These are phyloP conservation scores for Epichloe glyceriae DNA, from an alignment of 2,329 filamentous ascomycete genomes.

Conservation along the genomic window DNA sequence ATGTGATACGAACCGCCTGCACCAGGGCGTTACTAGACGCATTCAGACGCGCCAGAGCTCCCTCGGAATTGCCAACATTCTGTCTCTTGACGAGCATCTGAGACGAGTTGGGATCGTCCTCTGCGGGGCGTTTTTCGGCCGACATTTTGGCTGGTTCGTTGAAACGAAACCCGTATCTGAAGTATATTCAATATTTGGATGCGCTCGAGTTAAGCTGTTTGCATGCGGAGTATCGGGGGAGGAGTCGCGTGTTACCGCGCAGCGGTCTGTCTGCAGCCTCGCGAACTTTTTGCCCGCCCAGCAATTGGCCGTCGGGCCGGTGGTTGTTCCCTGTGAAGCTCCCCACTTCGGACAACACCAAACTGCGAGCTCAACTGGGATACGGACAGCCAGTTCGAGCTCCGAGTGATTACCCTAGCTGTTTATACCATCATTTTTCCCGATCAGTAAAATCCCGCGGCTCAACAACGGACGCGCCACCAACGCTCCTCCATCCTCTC, in stretches of 20 bases:
- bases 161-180: background rate
- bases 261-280: no score
- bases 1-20: conserved; percentile 31
- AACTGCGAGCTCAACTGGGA: background rate
- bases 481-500: background rate
- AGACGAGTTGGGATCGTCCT: conserved; percentile 63
- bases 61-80: conserved; percentile 44
- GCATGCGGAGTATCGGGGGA: background rate
- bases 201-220: background rate
- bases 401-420: background rate
- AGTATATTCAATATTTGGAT: background rate
- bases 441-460: background rate
- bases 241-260: background rate
- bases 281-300: no score
- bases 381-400: background rate
- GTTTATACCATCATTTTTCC: no score
- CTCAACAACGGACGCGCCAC: background rate
- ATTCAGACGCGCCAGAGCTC: conserved; percentile 37
- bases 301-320: conserved; percentile 22
- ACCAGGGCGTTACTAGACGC: conserved; percentile 35
- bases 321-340: conserved; percentile 16
- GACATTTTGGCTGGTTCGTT: conserved; percentile 49
- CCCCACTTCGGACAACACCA: background rate
- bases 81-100: conserved; percentile 85
- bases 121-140: conserved; percentile 82